Evolutionary conservation across 2,329 filamentous ascomycete species (phyloP).

Genomic region (Ascomycota sp.): DNA sequence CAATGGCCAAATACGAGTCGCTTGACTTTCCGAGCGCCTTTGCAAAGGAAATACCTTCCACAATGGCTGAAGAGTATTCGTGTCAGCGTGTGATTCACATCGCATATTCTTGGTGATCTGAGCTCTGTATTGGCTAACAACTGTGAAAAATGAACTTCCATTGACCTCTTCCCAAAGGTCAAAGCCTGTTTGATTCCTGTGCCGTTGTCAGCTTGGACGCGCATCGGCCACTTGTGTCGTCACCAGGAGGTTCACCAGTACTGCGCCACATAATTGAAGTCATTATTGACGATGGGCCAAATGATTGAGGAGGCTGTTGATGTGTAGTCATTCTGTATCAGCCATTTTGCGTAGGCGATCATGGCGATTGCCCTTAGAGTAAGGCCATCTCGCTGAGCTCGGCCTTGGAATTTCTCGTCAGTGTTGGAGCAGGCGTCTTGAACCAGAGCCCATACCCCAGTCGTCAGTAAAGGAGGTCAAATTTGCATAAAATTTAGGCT

Average conservation of each 20-base stretch:
- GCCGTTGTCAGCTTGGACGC: background rate
- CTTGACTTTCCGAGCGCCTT: conserved; percentile 39
- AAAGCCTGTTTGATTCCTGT: conserved; percentile 37
- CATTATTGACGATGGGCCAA: conserved; percentile 59
- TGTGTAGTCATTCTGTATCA: conserved; percentile 44
- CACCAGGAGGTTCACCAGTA: conserved; percentile 33
- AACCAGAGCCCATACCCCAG: conserved; percentile 31
- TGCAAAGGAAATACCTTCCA: conserved; percentile 48
- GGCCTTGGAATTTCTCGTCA: conserved; percentile 16
- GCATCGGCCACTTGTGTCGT: too few species aligned
- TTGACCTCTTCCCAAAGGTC: conserved; percentile 73
- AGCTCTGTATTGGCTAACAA: conserved; percentile 46
- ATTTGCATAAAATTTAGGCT: conserved; percentile 54
- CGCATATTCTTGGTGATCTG: too few species aligned
- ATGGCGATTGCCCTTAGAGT: conserved; percentile 56
- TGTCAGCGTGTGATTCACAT: background rate
- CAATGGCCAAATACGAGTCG: conserved; percentile 38
- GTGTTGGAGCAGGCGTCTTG: background rate
- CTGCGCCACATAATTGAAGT: conserved; percentile 53
- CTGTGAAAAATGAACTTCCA: conserved; percentile 63
- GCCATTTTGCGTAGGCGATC: conserved; percentile 52
- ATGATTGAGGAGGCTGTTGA: conserved; percentile 32
- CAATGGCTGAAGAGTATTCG: conserved; percentile 19
- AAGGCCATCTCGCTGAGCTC: conserved; percentile 64
- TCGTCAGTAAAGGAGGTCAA: conserved; percentile 39